phyloP scores from a whole-genome alignment of 1,284 basidiomycete genomes.

The Pseudomicrostroma phylloplanum region DNA sequence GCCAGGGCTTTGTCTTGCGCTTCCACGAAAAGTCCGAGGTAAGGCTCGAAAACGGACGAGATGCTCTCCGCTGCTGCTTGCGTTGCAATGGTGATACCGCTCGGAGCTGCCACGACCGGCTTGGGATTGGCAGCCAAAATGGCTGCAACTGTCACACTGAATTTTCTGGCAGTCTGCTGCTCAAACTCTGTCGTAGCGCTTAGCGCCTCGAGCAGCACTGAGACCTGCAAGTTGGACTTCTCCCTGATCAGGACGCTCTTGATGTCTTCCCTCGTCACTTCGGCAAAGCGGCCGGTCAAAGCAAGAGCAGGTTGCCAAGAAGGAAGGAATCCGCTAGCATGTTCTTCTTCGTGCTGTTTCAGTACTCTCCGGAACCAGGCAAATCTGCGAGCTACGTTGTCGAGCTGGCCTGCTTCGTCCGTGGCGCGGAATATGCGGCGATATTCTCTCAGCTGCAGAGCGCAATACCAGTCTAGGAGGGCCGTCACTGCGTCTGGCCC shows the following conservation, averaged over 20 bases:
- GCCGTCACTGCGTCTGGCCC: conserved; percentile 54
- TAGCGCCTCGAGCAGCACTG: conserved; percentile 40
- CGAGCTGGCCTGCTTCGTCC: conserved; percentile 76
- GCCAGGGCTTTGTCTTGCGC: conserved; percentile 69
- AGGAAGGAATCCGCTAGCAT: conserved; percentile 50
- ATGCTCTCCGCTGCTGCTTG: conserved; percentile 46
- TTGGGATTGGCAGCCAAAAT: conserved; percentile 4
- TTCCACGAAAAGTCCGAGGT: conserved; percentile 87
- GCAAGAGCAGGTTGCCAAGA: conserved; percentile 18
- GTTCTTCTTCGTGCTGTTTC: conserved; percentile 78
- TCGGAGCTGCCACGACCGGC: neutral
- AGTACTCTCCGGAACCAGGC: conserved; percentile 94
- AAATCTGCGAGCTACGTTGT: conserved; percentile 86
- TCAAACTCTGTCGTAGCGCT: conserved; percentile 47
- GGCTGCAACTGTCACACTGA: conserved; percentile 16
- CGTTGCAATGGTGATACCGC: conserved; percentile 4
- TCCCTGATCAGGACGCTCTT: conserved; percentile 41
- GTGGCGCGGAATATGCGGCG: conserved; percentile 74
- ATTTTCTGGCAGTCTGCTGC: conserved; percentile 30
- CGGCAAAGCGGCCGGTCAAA: conserved; percentile 36
- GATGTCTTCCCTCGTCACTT: conserved; percentile 46
- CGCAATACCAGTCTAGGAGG: conserved; percentile 81
- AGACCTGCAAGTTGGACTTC: conserved; percentile 36
- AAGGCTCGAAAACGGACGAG: conserved; percentile 79
- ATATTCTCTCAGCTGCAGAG: conserved; percentile 88